Evolutionary conservation across 371 early-diverging fungal genomes (phyloP), one percentile per base, ranked within the genome.

Genomic region (Rhizopus delemar): DNA sequence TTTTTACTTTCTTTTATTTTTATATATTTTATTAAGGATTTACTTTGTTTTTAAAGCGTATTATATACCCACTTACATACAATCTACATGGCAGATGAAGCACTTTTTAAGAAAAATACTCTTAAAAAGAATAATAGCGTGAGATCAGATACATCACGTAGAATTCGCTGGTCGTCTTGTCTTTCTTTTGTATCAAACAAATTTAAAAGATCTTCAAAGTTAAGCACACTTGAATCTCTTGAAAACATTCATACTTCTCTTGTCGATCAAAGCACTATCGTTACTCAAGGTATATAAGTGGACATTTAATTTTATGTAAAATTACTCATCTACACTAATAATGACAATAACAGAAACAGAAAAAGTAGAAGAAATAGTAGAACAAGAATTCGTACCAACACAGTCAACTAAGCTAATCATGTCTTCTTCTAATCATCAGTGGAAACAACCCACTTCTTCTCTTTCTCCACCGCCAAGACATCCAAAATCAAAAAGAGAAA

Each of bases 81-180:
- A 22, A 22, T 33, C 16, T 31, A 41, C 57, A 63, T 63, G 63
- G 15, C 50, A 53, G 49, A 63, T 57, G 63, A 58, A 48, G 16
- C 35, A 38, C 9, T 22, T 34, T 38, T 35, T 39, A 46, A 46
- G 22, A 34, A 29, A 48, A 28, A 52, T 28, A 11, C 2, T 32
- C 39, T 34, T 22, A 43, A 32, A 22, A 50, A 51, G 38, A 64
- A 51, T 33, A 11, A 34, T 35, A 34, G 51, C 34, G 51, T n/a
- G 11, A 51, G 34, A 35, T 15, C 51, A 13, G 15, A 32, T 51
- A 34, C 51, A n/a, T 38, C 41, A n/a, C 61, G 62, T 46, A 66
- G 62, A 43, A 53, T 79, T 56, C 63, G 67, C 63, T 67, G 67
- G 67, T 58, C 67, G 56, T 54, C 63, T 48, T 67, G 67, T 48